Evolutionary conservation across 176 grass and related monocot genomes (phyloP).

Genomic region (Oryza meridionalis): DNA sequence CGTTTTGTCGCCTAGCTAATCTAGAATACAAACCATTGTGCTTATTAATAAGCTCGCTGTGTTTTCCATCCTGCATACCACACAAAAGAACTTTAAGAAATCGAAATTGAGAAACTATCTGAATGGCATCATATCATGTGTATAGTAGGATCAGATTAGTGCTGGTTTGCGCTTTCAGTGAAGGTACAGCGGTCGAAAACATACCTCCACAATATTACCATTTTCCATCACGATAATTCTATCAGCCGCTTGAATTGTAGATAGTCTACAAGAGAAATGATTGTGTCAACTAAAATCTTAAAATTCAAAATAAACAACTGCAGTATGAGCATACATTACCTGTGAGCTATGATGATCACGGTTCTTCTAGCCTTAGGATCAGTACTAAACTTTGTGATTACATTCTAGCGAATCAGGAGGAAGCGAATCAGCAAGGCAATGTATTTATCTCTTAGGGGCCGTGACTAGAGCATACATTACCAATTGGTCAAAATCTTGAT

Average conservation of each 20-base stretch:
- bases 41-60: constrained; percentile 78
- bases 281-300: background rate
- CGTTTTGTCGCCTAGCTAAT: constrained; percentile 75
- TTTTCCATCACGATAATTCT: constrained; percentile 95
- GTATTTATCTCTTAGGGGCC: constrained; percentile 12
- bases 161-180: background rate
- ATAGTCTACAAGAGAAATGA: constrained; percentile 60
- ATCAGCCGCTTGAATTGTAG: constrained; percentile 89
- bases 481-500: constrained; percentile 4
- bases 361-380: constrained; percentile 65
- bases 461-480: too few species aligned
- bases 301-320: constrained; percentile 35
- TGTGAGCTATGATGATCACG: constrained; percentile 95
- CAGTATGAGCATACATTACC: constrained; percentile 41
- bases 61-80: constrained; percentile 73
- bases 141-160: background rate
- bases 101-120: background rate
- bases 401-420: constrained; percentile 49
- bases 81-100: constrained; percentile 22
- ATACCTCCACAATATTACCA: constrained; percentile 88
- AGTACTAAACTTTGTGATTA: constrained; percentile 66
- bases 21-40: constrained; percentile 88
- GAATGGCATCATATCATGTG: background rate
- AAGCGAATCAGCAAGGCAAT: constrained; percentile 23
- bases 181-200: constrained; percentile 9